phyloP scores from a whole-genome alignment of 139 green algal species.

The Penium margaritaceum region DNA sequence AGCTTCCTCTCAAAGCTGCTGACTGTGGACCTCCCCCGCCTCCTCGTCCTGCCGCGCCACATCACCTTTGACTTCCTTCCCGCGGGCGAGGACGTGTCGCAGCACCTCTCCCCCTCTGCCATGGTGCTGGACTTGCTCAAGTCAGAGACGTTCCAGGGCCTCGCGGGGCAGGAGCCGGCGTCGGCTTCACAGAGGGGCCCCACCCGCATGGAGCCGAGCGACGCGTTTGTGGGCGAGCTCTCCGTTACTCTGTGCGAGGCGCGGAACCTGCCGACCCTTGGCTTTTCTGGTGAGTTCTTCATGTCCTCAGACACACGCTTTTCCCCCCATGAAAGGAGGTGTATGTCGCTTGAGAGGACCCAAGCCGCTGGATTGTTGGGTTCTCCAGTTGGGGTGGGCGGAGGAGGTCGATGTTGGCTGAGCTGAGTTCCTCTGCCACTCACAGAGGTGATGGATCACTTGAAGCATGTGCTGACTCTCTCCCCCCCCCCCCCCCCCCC shows the following conservation, averaged over 20 bases:
- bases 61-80: slow-evolving; percentile 75
- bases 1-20: slow-evolving; percentile 83
- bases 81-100: neutral
- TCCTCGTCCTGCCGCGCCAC: slow-evolving; percentile 83
- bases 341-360: no score
- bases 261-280: slow-evolving; percentile 6
- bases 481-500: no score
- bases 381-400: no score
- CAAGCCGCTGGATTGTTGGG: no score
- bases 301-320: no score
- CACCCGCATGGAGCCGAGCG: neutral
- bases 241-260: slow-evolving; percentile 14
- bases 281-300: no score
- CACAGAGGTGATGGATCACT: no score
- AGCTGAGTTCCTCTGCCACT: no score
- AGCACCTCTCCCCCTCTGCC: neutral
- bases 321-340: no score
- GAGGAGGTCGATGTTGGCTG: no score
- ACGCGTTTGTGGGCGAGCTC: slow-evolving; percentile 15
- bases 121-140: slow-evolving; percentile 33
- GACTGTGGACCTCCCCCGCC: slow-evolving; percentile 77
- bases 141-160: slow-evolving; percentile 23
- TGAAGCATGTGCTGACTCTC: no score
- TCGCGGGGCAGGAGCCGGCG: neutral
- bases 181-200: no score